Evolutionary conservation across 2,329 filamentous ascomycete species (phyloP), one percentile per base, ranked within the genome.

Genomic region (Pyricularia sp.): DNA sequence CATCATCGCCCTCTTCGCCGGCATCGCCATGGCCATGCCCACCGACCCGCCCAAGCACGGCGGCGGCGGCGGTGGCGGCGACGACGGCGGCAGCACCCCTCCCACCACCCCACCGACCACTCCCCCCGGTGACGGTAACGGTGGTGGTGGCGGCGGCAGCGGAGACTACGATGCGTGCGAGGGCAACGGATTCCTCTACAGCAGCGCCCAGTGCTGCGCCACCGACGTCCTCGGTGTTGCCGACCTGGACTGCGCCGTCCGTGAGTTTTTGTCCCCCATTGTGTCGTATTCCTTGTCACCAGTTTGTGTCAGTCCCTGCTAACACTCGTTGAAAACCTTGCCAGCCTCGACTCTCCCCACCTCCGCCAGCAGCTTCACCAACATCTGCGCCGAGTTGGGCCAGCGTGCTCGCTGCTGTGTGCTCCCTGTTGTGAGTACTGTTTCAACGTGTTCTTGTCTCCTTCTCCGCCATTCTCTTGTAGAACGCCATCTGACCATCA

Each of bases 191-290:
- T 1, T 17, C n/a, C 77, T 83, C 26, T 82, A 82, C 72, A 75
- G 74, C 72, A 79, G 72, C 31, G 74, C 84, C 4, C 82, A 84
- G 71, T 90, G 88, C 81, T 90, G 88, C 75, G 84, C 86, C 17
- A 87, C 86, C 28, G 85, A 89, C 71, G 82, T 90, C 42, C 82
- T 89, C 55, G 83, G 85, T 69, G 71, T 88, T 69, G 85, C 83
- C 3, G 79, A 86, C 75, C 79, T 88, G 28, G 79, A 90, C 79
- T 90, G 88, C 76, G 77, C 73, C 23, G 75, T 78, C 69, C 85
- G 86, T 87, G 79, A 73, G 84, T 79, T 23, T 23, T 23, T 58
- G 2, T 23, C 23, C n/a, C n/a, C 50, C 50, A 5, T 55, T 55
- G 9, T 10, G 4, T n/a, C n/a, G n/a, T n/a, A n/a, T n/a, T n/a